Conservation (phyloP, 495 filamentous ascomycete genomes). For the Clohesyomyces aquaticus region DNA sequence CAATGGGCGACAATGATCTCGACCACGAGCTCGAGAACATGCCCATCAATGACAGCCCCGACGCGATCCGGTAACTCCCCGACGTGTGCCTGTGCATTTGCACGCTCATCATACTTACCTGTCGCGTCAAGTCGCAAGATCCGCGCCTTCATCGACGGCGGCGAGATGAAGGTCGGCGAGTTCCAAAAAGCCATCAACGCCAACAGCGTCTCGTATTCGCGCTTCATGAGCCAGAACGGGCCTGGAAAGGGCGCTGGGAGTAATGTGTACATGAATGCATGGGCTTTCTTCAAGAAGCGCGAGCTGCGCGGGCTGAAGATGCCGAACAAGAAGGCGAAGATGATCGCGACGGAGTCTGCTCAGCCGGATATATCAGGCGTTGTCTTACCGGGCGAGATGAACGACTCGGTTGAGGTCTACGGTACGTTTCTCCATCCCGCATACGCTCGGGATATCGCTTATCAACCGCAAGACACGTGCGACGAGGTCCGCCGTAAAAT, state of each 20-base stretch:
- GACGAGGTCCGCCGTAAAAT: conserved; percentile 63
- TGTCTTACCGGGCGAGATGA: conserved; percentile 50
- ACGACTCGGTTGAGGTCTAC: conserved; percentile 51
- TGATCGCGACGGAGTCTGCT: neutral
- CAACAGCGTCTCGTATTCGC: conserved; percentile 39
- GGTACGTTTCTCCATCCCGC: conserved; percentile 58
- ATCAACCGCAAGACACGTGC: conserved; percentile 56
- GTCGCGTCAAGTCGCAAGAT: conserved; percentile 48
- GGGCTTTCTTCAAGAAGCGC: conserved; percentile 51
- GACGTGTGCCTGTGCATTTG: conserved; percentile 17
- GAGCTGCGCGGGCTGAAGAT: conserved; percentile 46
- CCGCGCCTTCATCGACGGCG: conserved; percentile 49
- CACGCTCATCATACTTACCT: neutral
- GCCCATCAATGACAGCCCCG: conserved; percentile 3
- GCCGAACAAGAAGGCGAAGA: conserved; percentile 39
- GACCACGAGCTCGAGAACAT: conserved; percentile 7
- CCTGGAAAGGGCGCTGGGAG: conserved; percentile 43
- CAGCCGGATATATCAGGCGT: conserved; percentile 36
- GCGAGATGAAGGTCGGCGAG: conserved; percentile 55
- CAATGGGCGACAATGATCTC: neutral
- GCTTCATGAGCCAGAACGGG: conserved; percentile 50
- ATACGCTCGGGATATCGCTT: neutral
- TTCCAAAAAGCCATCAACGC: conserved; percentile 51
- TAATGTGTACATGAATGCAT: conserved; percentile 43
- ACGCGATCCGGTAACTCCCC: conserved; percentile 3